phyloP scores from a whole-genome alignment of 73 alveolate genomes.

The Paramecium sexaurelia region DNA sequence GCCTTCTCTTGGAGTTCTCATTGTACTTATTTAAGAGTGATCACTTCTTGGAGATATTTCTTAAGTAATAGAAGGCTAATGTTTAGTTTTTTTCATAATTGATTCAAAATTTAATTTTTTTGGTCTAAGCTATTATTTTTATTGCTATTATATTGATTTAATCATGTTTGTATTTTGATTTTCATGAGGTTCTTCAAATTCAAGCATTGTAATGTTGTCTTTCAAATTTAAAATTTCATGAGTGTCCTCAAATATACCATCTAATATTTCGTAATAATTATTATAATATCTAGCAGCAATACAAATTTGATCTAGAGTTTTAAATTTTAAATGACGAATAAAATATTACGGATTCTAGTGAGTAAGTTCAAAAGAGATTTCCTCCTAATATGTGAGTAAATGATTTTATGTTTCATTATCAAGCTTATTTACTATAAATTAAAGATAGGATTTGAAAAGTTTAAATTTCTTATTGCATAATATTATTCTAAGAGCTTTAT shows the following conservation, averaged over 20 bases:
- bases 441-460: neutral
- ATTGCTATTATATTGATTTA: neutral
- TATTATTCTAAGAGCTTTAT: neutral
- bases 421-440: neutral
- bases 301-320: neutral
- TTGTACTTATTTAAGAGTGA: neutral
- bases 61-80: neutral
- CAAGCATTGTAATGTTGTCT: neutral
- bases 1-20: neutral
- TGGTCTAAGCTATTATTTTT: neutral
- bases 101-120: neutral
- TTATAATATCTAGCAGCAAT: neutral
- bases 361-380: neutral
- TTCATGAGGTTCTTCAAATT: neutral
- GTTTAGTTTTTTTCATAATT: neutral
- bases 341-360: neutral
- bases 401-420: neutral
- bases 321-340: neutral
- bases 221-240: slow-evolving; percentile 18
- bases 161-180: neutral
- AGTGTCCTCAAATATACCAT: slow-evolving; percentile 20
- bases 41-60: neutral
- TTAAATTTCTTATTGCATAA: neutral
- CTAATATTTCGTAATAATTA: slow-evolving; percentile 11
- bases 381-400: neutral